Evolutionary conservation across 768 basidiomycete genomes (phyloP), one percentile per base, ranked within the genome.

Genomic region (Krasilnikovozyma curviuscula): DNA sequence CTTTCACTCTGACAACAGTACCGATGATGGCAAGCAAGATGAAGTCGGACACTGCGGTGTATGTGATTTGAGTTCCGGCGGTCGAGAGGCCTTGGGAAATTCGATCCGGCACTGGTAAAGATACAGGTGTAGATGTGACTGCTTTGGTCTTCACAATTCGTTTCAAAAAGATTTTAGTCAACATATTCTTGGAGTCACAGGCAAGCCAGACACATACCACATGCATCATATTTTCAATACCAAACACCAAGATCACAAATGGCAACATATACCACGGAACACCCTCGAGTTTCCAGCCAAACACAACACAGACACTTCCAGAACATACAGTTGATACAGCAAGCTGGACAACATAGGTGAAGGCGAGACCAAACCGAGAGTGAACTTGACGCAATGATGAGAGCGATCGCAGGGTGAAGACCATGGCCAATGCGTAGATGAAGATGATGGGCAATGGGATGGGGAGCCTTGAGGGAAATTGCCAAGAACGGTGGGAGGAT

Each of bases 221-320:
- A 57, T 79, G 81, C 61, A 86, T 83, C 89, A 97, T 95, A 58
- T 95, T 97, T 67, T 97, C 91, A 2, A 85, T 82, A 3, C 91
- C 91, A 13, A 91, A 81, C 55, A 97, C 89, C 7, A 88, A 75
- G 43, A 98, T 86, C 31, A 93, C 81, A 49, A 95, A 81, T 1
- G 89, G 89, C 44, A 98, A 69, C 34, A 91, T 66, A 60, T 82
- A 79, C 83, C 83, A 50, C 1, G 49, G 49, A 10, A 50, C 42
- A 16, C 43, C 49, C 29, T 44, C 49, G 23, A 50, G 49, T 30
- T 50, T 50, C 49, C 49, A 50, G 19, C 49, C 49, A 23, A 50
- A 38, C 28, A 50, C 28, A 24, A 50, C 49, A 29, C 49, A 50
- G 1, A 50, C 19, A 12, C 32, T 37, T 3, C 49, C 49, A 12